A percentile compares a stretch with the other conserved stretches of the same genome.
These are phyloP conservation scores for Neurospora cerealis DNA, from an alignment of 495 filamentous ascomycete genomes.

Conservation along the genomic window DNA sequence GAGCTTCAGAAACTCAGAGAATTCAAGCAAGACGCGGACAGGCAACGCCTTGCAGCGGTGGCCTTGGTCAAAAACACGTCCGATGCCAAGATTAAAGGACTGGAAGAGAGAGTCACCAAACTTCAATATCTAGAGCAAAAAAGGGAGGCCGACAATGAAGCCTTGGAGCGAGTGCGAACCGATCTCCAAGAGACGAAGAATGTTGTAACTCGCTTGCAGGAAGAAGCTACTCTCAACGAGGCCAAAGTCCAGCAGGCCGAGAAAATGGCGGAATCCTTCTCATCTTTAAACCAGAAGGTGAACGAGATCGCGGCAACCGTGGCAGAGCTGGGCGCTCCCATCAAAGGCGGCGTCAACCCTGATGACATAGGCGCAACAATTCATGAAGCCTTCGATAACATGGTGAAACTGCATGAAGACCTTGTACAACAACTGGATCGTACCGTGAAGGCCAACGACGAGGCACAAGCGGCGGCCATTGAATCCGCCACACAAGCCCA, in stretches of 20 bases:
- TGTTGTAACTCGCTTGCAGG: neutral
- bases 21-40: neutral
- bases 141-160: neutral
- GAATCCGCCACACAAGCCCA: neutral
- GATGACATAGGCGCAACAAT: neutral
- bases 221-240: neutral
- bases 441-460: neutral
- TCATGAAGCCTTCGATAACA: neutral
- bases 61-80: neutral
- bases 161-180: neutral
- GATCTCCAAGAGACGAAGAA: neutral
- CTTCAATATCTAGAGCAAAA: neutral
- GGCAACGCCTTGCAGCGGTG: neutral
- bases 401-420: neutral
- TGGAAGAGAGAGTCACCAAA: neutral
- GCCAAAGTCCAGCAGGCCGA: neutral
- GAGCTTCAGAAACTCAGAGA: neutral
- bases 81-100: neutral
- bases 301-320: neutral
- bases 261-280: neutral
- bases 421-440: neutral
- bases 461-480: neutral
- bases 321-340: neutral
- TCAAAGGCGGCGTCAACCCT: neutral
- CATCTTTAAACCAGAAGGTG: neutral